Evolutionary conservation across 768 basidiomycete species (phyloP).

Genomic region (Roridomyces roridus): DNA sequence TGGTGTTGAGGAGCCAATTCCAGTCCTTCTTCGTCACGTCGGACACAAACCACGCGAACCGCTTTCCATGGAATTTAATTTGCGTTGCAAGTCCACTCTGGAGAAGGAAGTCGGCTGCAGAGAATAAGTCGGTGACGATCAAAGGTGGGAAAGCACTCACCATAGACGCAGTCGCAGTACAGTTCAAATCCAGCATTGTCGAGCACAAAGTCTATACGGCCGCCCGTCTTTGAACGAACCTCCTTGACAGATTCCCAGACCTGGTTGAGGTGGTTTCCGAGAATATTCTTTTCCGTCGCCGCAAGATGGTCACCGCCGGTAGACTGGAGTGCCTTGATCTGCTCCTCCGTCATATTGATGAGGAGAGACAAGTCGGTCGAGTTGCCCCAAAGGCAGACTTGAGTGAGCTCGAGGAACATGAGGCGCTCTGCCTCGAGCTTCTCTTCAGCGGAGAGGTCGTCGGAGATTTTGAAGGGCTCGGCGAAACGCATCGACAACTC

Average conservation of each 20-base stretch:
- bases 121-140: background rate
- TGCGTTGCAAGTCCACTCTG: slow-evolving; percentile 86
- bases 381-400: slow-evolving; percentile 98
- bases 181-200: slow-evolving; percentile 92
- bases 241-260: slow-evolving; percentile 80
- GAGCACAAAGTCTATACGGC: slow-evolving; percentile 81
- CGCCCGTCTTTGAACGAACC: slow-evolving; percentile 72
- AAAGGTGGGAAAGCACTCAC: slow-evolving; percentile 42
- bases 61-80: slow-evolving; percentile 94
- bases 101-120: slow-evolving; percentile 86
- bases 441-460: slow-evolving; percentile 56
- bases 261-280: slow-evolving; percentile 79
- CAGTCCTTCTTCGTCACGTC: slow-evolving; percentile 94
- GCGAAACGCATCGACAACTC: slow-evolving; percentile 93
- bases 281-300: slow-evolving; percentile 94
- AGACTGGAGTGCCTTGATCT: slow-evolving; percentile 95
- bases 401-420: slow-evolving; percentile 93
- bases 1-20: slow-evolving; percentile 88
- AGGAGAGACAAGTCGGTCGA: slow-evolving; percentile 94
- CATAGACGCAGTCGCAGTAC: slow-evolving; percentile 88
- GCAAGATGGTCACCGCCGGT: slow-evolving; percentile 96
- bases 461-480: slow-evolving; percentile 74
- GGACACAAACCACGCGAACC: slow-evolving; percentile 93
- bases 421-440: slow-evolving; percentile 76
- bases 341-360: slow-evolving; percentile 98